Evolutionary conservation across 202 grass and related monocot genomes (phyloP), one percentile per base, ranked within the genome.

Genomic region (Eragrostis tef): DNA sequence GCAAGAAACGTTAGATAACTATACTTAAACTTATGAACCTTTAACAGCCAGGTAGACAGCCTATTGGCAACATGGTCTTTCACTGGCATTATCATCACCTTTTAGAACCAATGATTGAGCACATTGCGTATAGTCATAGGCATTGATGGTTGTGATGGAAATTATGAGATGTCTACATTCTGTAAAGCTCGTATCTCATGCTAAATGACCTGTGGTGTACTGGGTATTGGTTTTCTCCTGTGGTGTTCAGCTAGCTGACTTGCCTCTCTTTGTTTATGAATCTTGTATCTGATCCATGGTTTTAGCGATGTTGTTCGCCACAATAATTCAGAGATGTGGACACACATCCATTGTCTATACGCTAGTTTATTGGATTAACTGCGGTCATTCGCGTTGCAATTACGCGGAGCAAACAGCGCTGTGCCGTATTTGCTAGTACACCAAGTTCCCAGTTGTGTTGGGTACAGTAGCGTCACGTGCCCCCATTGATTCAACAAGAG

Each of bases 131-230:
- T 22, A 79, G 71, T 51, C 51, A 44, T 74, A 68, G 34, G 75
- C 41, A 11, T n/a, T 53, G 68, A 62, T 52, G 53, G 15, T 63
- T 61, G 22, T 60, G 69, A 16, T 68, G 81, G 36, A 74, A 57
- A 60, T 61, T 67, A 49, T 9, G 44, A 69, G 51, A 19, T 43
- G 60, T 22, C 43, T 11, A n/a, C 12, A 8, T 57, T 50, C 20
- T 44, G 61, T 79, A 80, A 84, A 84, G 51, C 75, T 84, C 21
- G 25, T 67, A n/a, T 84, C 7, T 65, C 52, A 63, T 62, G 76
- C 52, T 43, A 26, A 45, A 15, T 42, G 41, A 59, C 27, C 69
- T 25, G 21, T n/a, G n/a, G 24, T 34, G 21, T 51, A 7, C n/a
- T 79, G 36, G 75, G 22, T 80, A 14, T 84, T 60, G 34, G 75